Conservation (phyloP, 352 stramenopile species). For the Globisporangium acanthophoron region DNA sequence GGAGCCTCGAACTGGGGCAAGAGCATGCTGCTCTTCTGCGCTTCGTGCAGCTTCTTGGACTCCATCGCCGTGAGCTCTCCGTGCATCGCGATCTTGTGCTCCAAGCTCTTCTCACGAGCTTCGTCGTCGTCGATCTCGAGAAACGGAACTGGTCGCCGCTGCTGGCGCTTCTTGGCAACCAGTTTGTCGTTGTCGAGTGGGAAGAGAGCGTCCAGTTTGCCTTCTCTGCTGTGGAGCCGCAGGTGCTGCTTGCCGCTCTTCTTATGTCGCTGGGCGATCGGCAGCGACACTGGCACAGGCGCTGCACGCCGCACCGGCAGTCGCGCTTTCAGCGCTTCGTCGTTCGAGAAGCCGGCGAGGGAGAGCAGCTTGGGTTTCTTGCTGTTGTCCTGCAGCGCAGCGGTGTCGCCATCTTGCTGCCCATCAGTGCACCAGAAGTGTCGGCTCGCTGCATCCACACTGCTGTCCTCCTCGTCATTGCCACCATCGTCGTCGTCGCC, state of each 20-base stretch:
- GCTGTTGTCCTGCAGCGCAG: background rate
- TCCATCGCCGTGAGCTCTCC: constrained; percentile 9
- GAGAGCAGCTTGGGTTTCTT: constrained; percentile 10
- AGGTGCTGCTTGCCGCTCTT: constrained; percentile 5
- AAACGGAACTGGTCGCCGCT: constrained; percentile 1
- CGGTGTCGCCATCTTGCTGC: background rate
- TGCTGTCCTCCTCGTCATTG: background rate
- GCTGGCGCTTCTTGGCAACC: constrained; percentile 12
- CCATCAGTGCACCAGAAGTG: background rate
- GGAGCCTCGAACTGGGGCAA: constrained; percentile 3
- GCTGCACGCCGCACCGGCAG: constrained; percentile 5
- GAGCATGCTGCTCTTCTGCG: background rate
- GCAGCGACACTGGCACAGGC: too few relatives aligned
- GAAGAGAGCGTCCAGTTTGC: background rate
- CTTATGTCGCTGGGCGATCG: background rate
- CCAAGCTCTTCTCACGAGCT: constrained; percentile 4
- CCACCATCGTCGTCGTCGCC: constrained; percentile 6
- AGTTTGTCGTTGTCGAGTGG: constrained; percentile 1
- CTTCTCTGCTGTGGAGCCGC: background rate
- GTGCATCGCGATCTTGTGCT: constrained; percentile 19
- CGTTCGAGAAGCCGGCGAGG: constrained; percentile 16
- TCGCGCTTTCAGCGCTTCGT: constrained; percentile 12
- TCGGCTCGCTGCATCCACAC: background rate
- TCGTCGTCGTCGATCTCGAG: background rate
- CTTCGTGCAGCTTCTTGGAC: background rate